A percentile compares a stretch with the other conserved stretches of the same genome.
These are phyloP conservation scores for Tardiomyces digboiensis DNA, from an alignment of 1,139 yeast species.

Conservation along the genomic window DNA sequence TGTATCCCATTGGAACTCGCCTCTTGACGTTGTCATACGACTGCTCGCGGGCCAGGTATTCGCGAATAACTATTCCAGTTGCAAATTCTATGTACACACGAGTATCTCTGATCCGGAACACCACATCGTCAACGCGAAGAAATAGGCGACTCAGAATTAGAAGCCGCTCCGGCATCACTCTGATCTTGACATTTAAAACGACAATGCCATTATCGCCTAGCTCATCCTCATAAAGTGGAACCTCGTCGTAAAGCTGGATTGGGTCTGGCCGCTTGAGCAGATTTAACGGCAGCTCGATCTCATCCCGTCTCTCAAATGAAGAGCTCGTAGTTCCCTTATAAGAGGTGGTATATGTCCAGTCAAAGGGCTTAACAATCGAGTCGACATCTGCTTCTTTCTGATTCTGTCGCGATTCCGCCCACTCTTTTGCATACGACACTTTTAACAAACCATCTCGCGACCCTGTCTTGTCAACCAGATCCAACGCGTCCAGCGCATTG, in stretches of 20 bases:
- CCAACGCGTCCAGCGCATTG: slow-evolving; percentile 75
- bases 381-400: slow-evolving; percentile 34
- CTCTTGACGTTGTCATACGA: slow-evolving; percentile 48
- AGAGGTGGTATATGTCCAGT: slow-evolving; percentile 89
- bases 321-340: slow-evolving; percentile 51
- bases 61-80: slow-evolving; percentile 56
- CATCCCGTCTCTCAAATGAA: not conserved
- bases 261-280: slow-evolving; percentile 72
- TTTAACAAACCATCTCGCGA: slow-evolving; percentile 40
- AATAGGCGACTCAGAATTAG: slow-evolving; percentile 69
- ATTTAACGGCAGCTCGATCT: slow-evolving; percentile 19
- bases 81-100: slow-evolving; percentile 75
- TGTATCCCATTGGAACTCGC: slow-evolving; percentile 34
- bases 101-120: slow-evolving; percentile 76
- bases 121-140: slow-evolving; percentile 81
- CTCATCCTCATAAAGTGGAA: slow-evolving; percentile 87
- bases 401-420: slow-evolving; percentile 60
- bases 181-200: slow-evolving; percentile 60
- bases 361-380: slow-evolving; percentile 69
- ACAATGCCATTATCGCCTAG: slow-evolving; percentile 94
- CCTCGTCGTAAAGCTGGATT: slow-evolving; percentile 80
- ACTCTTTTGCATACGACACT: slow-evolving; percentile 83
- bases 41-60: slow-evolving; percentile 67
- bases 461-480: slow-evolving; percentile 44
- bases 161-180: slow-evolving; percentile 84